A percentile compares a stretch with the other conserved stretches of the same genome.
Evolutionary conservation across 176 grass and related monocot species (phyloP).

Genomic region (Rhynchospora pubera): DNA sequence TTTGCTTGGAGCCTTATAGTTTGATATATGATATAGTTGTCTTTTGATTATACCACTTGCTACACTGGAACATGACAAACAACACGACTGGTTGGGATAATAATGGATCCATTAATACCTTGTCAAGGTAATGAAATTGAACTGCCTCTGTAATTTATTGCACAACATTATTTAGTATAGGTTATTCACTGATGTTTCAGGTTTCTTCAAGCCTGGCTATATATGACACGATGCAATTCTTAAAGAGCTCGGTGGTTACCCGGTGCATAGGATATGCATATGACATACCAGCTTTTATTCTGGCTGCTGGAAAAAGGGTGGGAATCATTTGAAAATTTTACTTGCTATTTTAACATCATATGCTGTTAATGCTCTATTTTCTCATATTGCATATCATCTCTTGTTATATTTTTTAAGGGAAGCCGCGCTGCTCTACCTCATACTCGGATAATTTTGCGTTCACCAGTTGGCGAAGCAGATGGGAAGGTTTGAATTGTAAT

Average conservation of each 20-base stretch:
- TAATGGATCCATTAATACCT: not conserved
- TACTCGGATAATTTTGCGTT: constrained; percentile 63
- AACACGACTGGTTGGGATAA: not conserved
- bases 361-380: not conserved
- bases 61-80: not conserved
- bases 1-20: not conserved
- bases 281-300: constrained; percentile 84
- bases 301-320: constrained; percentile 94
- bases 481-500: constrained; percentile 51
- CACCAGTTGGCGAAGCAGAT: constrained; percentile 87
- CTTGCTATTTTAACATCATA: not conserved
- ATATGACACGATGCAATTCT: constrained; percentile 89
- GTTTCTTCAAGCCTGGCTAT: constrained; percentile 82
- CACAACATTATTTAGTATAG: not conserved
- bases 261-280: constrained; percentile 87
- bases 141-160: not conserved
- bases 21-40: not conserved
- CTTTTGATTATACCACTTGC: not conserved
- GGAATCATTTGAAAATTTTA: not conserved
- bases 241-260: constrained; percentile 64
- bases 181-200: constrained; percentile 34
- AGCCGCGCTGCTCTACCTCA: constrained; percentile 69
- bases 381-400: constrained; percentile 15
- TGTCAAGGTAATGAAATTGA: not conserved
- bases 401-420: constrained; percentile 41